phyloP scores from a whole-genome alignment of 2,329 filamentous ascomycete genomes.

The Pestalotiopsis sp. region DNA sequence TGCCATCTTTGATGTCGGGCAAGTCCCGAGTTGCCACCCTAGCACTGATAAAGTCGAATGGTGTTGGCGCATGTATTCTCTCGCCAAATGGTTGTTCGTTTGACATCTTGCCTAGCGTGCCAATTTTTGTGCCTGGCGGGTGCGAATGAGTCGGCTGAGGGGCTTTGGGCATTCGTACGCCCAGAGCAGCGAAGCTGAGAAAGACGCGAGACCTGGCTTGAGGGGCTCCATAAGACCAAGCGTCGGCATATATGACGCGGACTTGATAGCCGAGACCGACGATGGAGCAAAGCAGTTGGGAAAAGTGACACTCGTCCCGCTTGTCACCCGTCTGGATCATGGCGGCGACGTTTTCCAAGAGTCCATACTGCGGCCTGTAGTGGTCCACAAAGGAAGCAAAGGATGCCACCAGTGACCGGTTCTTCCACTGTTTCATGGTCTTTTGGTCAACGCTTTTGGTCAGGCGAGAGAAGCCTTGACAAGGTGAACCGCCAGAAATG shows the following conservation, averaged over 20 bases:
- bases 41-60: slow-evolving; percentile 63
- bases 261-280: slow-evolving; percentile 80
- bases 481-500: slow-evolving; percentile 75
- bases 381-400: slow-evolving; percentile 76
- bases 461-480: slow-evolving; percentile 72
- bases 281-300: slow-evolving; percentile 72
- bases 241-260: slow-evolving; percentile 68
- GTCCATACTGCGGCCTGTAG: slow-evolving; percentile 73
- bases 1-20: slow-evolving; percentile 63
- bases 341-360: slow-evolving; percentile 76
- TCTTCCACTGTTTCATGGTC: slow-evolving; percentile 61
- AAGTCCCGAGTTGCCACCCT: slow-evolving; percentile 61
- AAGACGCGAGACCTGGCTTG: slow-evolving; percentile 73
- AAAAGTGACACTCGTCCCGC: slow-evolving; percentile 67
- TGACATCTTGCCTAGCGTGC: slow-evolving; percentile 58
- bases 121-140: slow-evolving; percentile 35
- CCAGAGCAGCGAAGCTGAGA: slow-evolving; percentile 71
- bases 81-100: slow-evolving; percentile 64
- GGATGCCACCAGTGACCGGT: slow-evolving; percentile 77
- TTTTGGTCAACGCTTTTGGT: slow-evolving; percentile 56
- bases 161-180: slow-evolving; percentile 54
- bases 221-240: slow-evolving; percentile 68
- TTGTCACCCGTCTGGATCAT: slow-evolving; percentile 58
- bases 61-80: slow-evolving; percentile 52
- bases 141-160: slow-evolving; percentile 68